These are phyloP conservation scores for Phytomonas francai DNA, from an alignment of 208 protist species.

Conservation along the genomic window DNA sequence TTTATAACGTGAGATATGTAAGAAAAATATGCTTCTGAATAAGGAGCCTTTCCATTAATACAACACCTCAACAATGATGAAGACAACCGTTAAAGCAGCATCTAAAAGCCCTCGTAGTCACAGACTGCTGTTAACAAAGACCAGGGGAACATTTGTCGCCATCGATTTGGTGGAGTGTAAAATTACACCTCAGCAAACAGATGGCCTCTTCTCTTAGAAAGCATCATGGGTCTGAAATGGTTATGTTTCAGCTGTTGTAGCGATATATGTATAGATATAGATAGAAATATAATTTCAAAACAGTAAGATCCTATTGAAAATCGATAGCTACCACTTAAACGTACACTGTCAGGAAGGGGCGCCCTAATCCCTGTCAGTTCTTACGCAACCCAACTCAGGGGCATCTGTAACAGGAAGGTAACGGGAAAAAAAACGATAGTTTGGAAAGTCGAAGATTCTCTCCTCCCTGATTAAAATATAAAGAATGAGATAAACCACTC, in stretches of 20 bases:
- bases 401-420: conserved; percentile 12
- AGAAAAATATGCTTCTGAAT: background rate
- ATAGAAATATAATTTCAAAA: background rate
- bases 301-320: background rate
- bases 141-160: background rate
- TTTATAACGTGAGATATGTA: background rate
- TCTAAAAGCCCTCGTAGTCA: background rate
- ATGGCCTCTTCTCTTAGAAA: background rate
- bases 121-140: background rate
- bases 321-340: background rate
- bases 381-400: background rate
- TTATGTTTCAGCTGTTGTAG: background rate
- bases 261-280: background rate
- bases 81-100: background rate
- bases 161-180: background rate
- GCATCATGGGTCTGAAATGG: background rate
- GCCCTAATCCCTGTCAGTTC: background rate
- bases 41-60: background rate
- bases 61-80: background rate
- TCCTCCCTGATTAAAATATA: background rate
- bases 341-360: background rate
- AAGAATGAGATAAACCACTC: background rate
- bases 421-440: conserved; percentile 5
- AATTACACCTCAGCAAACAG: background rate
- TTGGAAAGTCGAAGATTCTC: conserved; percentile 3